A percentile compares a stretch with the other conserved stretches of the same genome.
Evolutionary conservation across 805 yeast species (phyloP).

Genomic region (Kodamaea hsintzibuensis): DNA sequence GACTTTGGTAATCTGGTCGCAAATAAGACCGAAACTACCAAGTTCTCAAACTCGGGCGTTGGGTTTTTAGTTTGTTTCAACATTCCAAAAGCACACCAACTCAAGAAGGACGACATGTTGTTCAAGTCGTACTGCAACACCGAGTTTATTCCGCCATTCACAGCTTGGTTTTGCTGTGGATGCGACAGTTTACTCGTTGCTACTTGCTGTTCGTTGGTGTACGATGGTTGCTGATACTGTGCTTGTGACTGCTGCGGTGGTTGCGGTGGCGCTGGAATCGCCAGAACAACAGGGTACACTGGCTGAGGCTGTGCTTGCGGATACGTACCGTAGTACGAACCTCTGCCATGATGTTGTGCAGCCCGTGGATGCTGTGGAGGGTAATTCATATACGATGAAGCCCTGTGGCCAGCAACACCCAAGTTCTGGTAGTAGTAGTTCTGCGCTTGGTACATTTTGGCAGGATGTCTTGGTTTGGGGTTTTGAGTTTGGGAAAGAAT

Average conservation of each 20-base stretch:
- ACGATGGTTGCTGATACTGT: constrained; percentile 7
- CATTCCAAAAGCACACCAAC: constrained; percentile 71
- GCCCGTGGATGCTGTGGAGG: constrained; percentile 17
- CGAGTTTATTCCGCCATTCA: constrained; percentile 72
- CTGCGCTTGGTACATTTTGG: constrained; percentile 19
- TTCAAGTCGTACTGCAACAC: constrained; percentile 78
- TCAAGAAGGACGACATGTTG: constrained; percentile 76
- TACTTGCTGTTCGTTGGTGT: not conserved
- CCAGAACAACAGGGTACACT: constrained; percentile 3
- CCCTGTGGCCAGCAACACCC: constrained; percentile 43
- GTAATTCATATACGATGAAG: constrained; percentile 30
- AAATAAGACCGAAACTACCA: constrained; percentile 66
- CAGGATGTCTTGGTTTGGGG: no score
- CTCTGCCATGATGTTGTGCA: constrained; percentile 14
- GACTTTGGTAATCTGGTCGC: constrained; percentile 88
- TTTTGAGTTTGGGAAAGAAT: not conserved
- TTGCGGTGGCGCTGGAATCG: constrained; percentile 6
- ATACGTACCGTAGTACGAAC: constrained; percentile 14
- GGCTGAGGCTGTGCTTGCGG: constrained; percentile 5
- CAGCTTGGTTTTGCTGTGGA: constrained; percentile 12
- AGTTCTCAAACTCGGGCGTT: constrained; percentile 53
- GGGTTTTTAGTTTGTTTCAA: constrained; percentile 52
- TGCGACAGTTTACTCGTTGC: not conserved
- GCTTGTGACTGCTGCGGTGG: constrained; percentile 7
- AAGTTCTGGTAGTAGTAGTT: constrained; percentile 24